phyloP scores from a whole-genome alignment of 257 asterid species.

The Salvia hispanica region DNA sequence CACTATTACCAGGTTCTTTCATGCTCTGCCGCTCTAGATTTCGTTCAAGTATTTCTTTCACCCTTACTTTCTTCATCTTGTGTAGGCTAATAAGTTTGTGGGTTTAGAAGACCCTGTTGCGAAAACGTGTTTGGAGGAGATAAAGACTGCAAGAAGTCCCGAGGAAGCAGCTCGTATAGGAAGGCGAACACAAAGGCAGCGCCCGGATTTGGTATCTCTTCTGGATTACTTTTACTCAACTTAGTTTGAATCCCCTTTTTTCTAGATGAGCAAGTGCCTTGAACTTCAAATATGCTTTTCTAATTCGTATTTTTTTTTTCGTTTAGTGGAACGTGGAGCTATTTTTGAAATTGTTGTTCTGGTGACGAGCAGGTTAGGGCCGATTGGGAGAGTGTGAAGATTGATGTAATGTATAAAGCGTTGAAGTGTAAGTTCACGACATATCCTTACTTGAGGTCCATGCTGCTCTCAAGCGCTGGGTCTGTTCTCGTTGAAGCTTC shows the following conservation, averaged over 20 bases:
- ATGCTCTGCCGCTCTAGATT: constrained; percentile 4
- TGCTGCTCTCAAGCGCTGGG: constrained; percentile 80
- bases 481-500: constrained; percentile 95
- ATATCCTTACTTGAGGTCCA: constrained; percentile 58
- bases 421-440: constrained; percentile 72
- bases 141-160: constrained; percentile 78
- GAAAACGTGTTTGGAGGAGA: constrained; percentile 52
- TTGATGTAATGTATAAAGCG: constrained; percentile 73
- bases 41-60: not conserved
- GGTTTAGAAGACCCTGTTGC: constrained; percentile 70
- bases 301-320: not conserved
- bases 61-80: constrained; percentile 22
- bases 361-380: constrained; percentile 62
- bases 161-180: constrained; percentile 99
- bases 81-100: constrained; percentile 81
- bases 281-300: not conserved
- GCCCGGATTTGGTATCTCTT: constrained; percentile 64
- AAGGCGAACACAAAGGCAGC: constrained; percentile 78
- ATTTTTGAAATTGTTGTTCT: not conserved
- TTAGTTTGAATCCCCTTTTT: not conserved
- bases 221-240: constrained; percentile 2
- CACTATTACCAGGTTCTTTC: constrained; percentile 89
- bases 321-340: not conserved
- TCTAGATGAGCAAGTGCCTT: too few species aligned
- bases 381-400: constrained; percentile 82